These are phyloP conservation scores for Flammula alnicola DNA, from an alignment of 1,284 basidiomycete species.

Conservation along the genomic window DNA sequence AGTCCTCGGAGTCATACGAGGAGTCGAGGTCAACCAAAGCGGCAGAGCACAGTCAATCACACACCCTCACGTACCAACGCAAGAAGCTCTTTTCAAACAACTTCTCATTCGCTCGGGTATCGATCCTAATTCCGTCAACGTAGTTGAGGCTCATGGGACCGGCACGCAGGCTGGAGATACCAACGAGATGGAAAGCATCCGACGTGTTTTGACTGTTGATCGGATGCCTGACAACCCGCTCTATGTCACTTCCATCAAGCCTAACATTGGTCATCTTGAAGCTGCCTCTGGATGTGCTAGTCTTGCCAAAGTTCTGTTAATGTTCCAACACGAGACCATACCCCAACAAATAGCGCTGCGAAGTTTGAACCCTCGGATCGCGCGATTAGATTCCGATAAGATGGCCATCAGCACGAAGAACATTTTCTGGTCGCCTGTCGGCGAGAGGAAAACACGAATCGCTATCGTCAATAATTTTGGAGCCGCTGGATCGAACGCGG, in stretches of 20 bases:
- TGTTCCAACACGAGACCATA: conserved; percentile 60
- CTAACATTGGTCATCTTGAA: conserved; percentile 75
- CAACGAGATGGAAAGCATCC: conserved; percentile 64
- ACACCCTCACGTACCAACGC: conserved; percentile 67
- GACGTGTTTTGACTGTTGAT: conserved; percentile 52
- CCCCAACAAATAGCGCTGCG: conserved; percentile 64
- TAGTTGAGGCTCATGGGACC: conserved; percentile 76
- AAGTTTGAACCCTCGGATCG: conserved; percentile 60
- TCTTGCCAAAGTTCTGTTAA: conserved; percentile 71
- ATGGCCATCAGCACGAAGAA: conserved; percentile 51
- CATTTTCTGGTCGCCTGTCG: conserved; percentile 46
- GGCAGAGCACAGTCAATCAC: conserved; percentile 69
- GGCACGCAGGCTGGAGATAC: conserved; percentile 74
- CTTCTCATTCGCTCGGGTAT: conserved; percentile 54
- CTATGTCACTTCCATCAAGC: conserved; percentile 70
- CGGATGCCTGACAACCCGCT: conserved; percentile 53
- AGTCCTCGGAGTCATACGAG: conserved; percentile 70
- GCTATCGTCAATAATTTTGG: conserved; percentile 78
- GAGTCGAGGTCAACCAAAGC: conserved; percentile 72
- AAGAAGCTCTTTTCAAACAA: conserved; percentile 54
- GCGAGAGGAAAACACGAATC: conserved; percentile 42
- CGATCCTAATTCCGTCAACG: conserved; percentile 50
- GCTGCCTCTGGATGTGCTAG: conserved; percentile 75
- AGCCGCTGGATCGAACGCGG: conserved; percentile 71
- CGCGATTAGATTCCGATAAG: conserved; percentile 50